A percentile compares a stretch with the other conserved stretches of the same genome.
These are phyloP conservation scores for Erigeron philadelphicus DNA, from an alignment of 140 eudicot species.

Conservation along the genomic window DNA sequence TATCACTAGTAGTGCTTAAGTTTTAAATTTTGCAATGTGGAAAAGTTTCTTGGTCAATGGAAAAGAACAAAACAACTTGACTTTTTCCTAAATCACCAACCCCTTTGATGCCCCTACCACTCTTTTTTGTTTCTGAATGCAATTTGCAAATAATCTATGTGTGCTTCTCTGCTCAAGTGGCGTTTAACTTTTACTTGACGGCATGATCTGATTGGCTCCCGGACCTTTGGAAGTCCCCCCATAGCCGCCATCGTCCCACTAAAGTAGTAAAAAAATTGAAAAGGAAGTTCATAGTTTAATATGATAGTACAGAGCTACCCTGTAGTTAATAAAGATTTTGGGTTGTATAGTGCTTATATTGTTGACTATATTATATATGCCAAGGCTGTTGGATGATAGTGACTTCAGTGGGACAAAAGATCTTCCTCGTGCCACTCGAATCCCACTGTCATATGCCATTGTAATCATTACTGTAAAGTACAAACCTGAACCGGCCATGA, in stretches of 20 bases:
- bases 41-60: slow-evolving; percentile 29
- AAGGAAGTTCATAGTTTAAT: slow-evolving; percentile 8
- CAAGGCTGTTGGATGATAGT: slow-evolving; percentile 7
- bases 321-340: slow-evolving; percentile 9
- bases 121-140: slow-evolving; percentile 17
- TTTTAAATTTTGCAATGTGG: not conserved
- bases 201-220: slow-evolving; percentile 27
- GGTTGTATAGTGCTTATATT: not conserved
- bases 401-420: slow-evolving; percentile 17
- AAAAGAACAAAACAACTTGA: slow-evolving; percentile 24
- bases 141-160: slow-evolving; percentile 8
- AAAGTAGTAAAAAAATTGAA: slow-evolving; percentile 6
- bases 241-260: slow-evolving; percentile 28
- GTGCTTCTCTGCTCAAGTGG: slow-evolving; percentile 8
- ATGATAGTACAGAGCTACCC: not conserved
- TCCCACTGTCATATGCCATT: not conserved
- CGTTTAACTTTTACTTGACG: slow-evolving; percentile 16
- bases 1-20: slow-evolving; percentile 29
- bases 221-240: slow-evolving; percentile 29
- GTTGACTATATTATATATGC: not conserved
- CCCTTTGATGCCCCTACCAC: slow-evolving; percentile 27
- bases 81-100: slow-evolving; percentile 16
- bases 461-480: too few species aligned
- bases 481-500: not conserved
- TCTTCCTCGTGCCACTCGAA: slow-evolving; percentile 16